Evolutionary conservation across 208 protist genomes (phyloP).

Genomic region (Trypanosoma cruzi): DNA sequence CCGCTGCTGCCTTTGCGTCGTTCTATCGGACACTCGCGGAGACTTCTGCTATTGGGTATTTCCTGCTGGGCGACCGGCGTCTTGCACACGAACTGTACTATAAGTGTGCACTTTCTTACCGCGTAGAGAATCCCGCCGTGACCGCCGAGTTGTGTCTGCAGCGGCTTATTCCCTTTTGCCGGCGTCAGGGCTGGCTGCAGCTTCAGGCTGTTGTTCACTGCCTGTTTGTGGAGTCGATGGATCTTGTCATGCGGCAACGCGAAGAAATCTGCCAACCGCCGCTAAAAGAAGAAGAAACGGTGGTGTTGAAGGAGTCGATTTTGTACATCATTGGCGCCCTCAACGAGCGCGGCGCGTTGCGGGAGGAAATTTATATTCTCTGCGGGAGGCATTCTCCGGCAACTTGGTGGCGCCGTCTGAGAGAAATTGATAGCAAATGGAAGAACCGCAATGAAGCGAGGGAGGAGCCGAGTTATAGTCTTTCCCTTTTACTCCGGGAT

Average conservation of each 20-base stretch:
- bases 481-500: constrained; percentile 18
- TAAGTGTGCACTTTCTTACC: constrained; percentile 50
- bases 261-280: neutral
- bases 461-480: neutral
- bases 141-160: constrained; percentile 42
- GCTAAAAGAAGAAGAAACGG: constrained; percentile 14
- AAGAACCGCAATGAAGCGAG: neutral
- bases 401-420: constrained; percentile 18
- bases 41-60: constrained; percentile 37
- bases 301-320: constrained; percentile 22
- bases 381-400: neutral
- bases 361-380: constrained; percentile 10
- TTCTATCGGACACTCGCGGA: constrained; percentile 58
- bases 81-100: constrained; percentile 55
- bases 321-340: constrained; percentile 24
- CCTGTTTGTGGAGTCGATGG: constrained; percentile 57
- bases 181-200: constrained; percentile 45
- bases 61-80: constrained; percentile 37
- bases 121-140: constrained; percentile 38
- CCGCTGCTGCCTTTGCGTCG: constrained; percentile 19
- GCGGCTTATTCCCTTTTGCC: constrained; percentile 60
- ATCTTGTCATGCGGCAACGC: constrained; percentile 36
- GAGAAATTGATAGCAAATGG: constrained; percentile 4
- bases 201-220: constrained; percentile 53
- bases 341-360: constrained; percentile 1